These are phyloP conservation scores for Chaetomium fimeti DNA, from an alignment of 495 filamentous ascomycete genomes.

Conservation along the genomic window DNA sequence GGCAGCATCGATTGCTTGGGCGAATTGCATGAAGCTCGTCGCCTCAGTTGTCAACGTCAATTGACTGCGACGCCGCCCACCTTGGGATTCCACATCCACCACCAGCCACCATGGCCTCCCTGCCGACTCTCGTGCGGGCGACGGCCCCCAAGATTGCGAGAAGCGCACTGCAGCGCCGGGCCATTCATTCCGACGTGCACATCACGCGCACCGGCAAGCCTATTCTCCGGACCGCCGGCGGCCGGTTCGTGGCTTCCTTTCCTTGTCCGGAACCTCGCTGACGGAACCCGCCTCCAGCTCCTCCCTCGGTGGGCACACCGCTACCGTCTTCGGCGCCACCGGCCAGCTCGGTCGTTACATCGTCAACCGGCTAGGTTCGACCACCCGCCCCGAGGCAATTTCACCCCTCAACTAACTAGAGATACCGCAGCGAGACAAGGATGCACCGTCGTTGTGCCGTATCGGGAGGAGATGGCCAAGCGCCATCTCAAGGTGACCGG, in stretches of 20 bases:
- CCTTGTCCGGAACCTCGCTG: constrained; percentile 59
- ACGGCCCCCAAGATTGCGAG: constrained; percentile 34
- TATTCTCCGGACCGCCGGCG: constrained; percentile 75
- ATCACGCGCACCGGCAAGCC: constrained; percentile 88
- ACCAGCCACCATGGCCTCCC: constrained; percentile 48
- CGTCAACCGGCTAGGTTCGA: constrained; percentile 87
- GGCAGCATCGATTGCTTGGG: constrained; percentile 15
- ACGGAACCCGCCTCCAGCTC: constrained; percentile 27
- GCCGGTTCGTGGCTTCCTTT: constrained; percentile 62
- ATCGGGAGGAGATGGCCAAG: constrained; percentile 96
- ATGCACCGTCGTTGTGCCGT: constrained; percentile 91
- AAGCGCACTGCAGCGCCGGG: constrained; percentile 44
- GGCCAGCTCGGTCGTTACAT: constrained; percentile 97
- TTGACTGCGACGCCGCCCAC: constrained; percentile 35
- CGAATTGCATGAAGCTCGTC: constrained; percentile 28
- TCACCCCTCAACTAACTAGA: constrained; percentile 26
- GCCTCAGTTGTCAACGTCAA: constrained; percentile 32
- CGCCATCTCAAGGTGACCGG: constrained; percentile 92
- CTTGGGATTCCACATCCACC: constrained; percentile 33
- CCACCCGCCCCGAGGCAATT: constrained; percentile 24
- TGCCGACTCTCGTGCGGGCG: constrained; percentile 50
- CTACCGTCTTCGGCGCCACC: constrained; percentile 96
- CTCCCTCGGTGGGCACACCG: constrained; percentile 74
- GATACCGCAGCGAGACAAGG: constrained; percentile 69
- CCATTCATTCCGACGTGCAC: constrained; percentile 67